These are phyloP conservation scores for Amanita subjunquillea DNA, from an alignment of 768 basidiomycete genomes.

Conservation along the genomic window DNA sequence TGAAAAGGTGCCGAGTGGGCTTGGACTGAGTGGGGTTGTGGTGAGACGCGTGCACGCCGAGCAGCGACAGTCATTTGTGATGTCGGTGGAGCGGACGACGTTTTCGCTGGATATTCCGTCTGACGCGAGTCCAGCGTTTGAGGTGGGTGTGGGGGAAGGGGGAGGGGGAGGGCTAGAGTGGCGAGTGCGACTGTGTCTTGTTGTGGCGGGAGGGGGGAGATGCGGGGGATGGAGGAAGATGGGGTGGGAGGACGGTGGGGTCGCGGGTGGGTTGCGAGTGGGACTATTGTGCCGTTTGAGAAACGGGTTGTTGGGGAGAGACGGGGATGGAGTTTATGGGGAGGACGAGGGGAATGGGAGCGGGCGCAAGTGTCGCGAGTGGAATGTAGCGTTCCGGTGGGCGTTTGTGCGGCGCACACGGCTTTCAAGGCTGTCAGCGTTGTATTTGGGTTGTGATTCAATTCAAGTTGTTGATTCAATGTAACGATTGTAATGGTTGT, in stretches of 20 bases:
- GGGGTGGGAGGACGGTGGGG: slow-evolving; percentile 66
- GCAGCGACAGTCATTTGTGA: slow-evolving; percentile 67
- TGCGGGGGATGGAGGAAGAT: slow-evolving; percentile 42
- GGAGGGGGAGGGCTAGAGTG: slow-evolving; percentile 67
- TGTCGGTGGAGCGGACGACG: slow-evolving; percentile 64
- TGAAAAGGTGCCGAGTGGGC: slow-evolving; percentile 63
- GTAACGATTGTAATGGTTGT: no score
- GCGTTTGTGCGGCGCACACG: no score
- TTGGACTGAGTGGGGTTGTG: slow-evolving; percentile 36
- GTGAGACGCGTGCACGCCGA: slow-evolving; percentile 78
- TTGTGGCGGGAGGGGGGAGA: slow-evolving; percentile 56
- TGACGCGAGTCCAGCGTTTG: slow-evolving; percentile 84
- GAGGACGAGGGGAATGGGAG: neutral
- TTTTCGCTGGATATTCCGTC: slow-evolving; percentile 90
- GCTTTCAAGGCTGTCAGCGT: no score
- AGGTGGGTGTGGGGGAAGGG: slow-evolving; percentile 40
- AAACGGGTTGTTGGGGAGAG: slow-evolving; percentile 18
- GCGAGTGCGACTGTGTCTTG: slow-evolving; percentile 77
- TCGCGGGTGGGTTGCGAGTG: slow-evolving; percentile 49
- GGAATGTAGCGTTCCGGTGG: no score
- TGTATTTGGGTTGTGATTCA: no score
- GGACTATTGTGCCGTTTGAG: slow-evolving; percentile 51
- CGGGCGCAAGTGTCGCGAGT: neutral
- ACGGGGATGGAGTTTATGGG: neutral
- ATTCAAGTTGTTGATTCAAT: no score